Conservation (phyloP, 441 rosid genomes). For the Erodium moschatum region DNA sequence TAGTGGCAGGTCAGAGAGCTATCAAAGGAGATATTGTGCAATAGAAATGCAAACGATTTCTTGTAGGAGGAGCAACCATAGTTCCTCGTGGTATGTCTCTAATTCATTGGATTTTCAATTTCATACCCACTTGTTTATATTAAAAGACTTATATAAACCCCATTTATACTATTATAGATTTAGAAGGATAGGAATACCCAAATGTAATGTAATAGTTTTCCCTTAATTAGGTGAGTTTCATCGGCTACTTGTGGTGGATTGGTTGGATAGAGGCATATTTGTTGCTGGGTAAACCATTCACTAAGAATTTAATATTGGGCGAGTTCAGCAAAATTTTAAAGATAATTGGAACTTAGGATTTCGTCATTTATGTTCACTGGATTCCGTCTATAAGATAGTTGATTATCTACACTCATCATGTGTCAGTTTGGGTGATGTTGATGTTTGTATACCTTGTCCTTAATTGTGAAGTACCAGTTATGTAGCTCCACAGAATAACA, state of each 20-base stretch:
- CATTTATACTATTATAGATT: conserved; percentile 21
- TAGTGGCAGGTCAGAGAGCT: conserved; percentile 80
- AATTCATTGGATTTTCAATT: conserved; percentile 26
- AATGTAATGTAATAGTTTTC: conserved; percentile 29
- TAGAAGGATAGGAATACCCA: conserved; percentile 23
- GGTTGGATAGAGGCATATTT: conserved; percentile 33
- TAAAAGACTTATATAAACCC: conserved; percentile 18
- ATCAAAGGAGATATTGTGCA: conserved; percentile 52
- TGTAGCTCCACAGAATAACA: neutral
- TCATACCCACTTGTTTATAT: conserved; percentile 19
- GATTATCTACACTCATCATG: neutral
- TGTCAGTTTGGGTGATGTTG: neutral
- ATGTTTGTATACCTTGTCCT: neutral
- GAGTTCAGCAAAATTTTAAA: conserved; percentile 20
- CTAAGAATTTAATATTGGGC: conserved; percentile 27
- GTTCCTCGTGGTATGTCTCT: conserved; percentile 51
- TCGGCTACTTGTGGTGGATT: conserved; percentile 41
- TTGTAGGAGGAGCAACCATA: conserved; percentile 38
- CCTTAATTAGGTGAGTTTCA: conserved; percentile 43
- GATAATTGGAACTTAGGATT: conserved; percentile 19
- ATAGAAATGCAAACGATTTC: conserved; percentile 38
- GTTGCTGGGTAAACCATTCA: conserved; percentile 27
- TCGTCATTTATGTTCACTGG: conserved; percentile 18
- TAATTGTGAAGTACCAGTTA: neutral
- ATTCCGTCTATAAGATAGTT: conserved; percentile 19